These are phyloP conservation scores for Aspergillus ustus DNA, from an alignment of 2,329 filamentous ascomycete genomes.

Conservation along the genomic window DNA sequence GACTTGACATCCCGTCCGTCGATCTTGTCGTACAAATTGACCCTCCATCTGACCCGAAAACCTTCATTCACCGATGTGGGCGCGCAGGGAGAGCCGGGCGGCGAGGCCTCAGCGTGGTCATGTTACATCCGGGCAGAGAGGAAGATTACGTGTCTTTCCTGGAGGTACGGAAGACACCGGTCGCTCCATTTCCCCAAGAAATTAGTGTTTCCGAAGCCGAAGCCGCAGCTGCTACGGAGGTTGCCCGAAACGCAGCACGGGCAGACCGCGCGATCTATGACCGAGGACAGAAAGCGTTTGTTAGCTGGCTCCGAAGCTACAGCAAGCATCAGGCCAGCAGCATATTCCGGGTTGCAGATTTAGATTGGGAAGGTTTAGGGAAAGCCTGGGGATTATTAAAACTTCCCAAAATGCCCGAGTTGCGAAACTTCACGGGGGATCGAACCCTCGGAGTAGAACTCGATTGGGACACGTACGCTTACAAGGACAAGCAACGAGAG, in stretches of 20 bases:
- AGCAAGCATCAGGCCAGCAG: conserved; percentile 87
- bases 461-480: conserved; percentile 70
- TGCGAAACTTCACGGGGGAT: conserved; percentile 74
- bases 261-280: conserved; percentile 74
- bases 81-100: conserved; percentile 67
- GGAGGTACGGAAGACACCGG: conserved; percentile 83
- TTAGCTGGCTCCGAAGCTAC: conserved; percentile 91
- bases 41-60: conserved; percentile 84
- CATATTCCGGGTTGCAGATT: conserved; percentile 81
- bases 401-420: conserved; percentile 92
- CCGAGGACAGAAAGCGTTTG: conserved; percentile 88
- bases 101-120: conserved; percentile 80
- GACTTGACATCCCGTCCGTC: conserved; percentile 88
- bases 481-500: conserved; percentile 74
- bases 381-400: conserved; percentile 83
- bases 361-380: conserved; percentile 84
- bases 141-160: conserved; percentile 90
- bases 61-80: conserved; percentile 70
- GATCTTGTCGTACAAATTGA: conserved; percentile 91
- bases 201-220: conserved; percentile 65
- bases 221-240: conserved; percentile 60
- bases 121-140: conserved; percentile 83
- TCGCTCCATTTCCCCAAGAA: conserved; percentile 65
- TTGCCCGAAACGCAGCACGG: conserved; percentile 62
- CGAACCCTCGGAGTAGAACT: conserved; percentile 59